These are phyloP conservation scores for Sclerotinia nivalis DNA, from an alignment of 2,329 filamentous ascomycete genomes.

Conservation along the genomic window DNA sequence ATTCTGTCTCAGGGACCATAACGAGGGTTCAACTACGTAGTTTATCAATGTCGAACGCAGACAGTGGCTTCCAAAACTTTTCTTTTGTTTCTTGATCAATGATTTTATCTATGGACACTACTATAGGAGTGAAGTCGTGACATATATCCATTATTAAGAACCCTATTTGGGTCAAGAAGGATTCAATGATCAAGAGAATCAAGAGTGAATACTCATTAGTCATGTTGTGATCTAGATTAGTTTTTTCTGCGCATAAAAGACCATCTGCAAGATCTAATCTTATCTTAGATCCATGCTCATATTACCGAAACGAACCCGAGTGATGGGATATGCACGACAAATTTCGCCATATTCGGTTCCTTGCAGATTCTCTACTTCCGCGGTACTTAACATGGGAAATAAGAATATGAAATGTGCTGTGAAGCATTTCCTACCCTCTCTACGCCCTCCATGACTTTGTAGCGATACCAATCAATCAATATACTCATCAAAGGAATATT, in stretches of 20 bases:
- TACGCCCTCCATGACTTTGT: conserved; percentile 1
- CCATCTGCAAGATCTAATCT: not conserved
- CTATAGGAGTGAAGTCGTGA: not conserved
- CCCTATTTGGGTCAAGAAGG: not conserved
- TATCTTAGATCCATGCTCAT: conserved; percentile 7
- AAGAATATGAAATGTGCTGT: not conserved
- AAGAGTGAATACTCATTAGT: not conserved
- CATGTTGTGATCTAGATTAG: not conserved
- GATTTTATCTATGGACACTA: not conserved
- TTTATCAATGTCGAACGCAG: not conserved
- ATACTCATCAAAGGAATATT: not conserved
- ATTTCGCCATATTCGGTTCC: conserved; percentile 2
- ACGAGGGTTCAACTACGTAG: not conserved
- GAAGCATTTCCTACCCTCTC: too few relatives aligned
- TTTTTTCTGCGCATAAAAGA: not conserved
- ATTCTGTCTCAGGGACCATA: not conserved
- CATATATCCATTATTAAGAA: not conserved
- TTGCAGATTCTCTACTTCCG: not conserved
- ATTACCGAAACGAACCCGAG: conserved; percentile 5
- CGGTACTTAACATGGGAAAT: not conserved
- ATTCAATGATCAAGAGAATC: not conserved
- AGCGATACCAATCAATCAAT: not conserved
- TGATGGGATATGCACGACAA: conserved; percentile 11
- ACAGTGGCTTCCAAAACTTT: not conserved
- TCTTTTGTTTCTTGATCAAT: not conserved